Conservation (phyloP, 352 stramenopile genomes). For the Phytophthora hybrid region DNA sequence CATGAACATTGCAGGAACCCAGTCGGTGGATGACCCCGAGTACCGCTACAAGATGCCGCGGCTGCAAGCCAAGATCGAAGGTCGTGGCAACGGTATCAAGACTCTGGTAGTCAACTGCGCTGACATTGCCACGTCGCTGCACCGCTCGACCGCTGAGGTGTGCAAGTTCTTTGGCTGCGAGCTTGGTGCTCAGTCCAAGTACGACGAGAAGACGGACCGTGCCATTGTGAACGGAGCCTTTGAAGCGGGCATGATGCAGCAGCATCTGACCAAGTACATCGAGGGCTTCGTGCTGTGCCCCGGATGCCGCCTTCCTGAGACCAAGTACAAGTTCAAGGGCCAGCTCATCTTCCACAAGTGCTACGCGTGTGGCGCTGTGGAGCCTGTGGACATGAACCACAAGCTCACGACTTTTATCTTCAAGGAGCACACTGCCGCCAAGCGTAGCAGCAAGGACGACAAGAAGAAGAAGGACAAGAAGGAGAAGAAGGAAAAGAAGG, state of each 20-base stretch:
- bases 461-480: slow-evolving; percentile 90
- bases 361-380: slow-evolving; percentile 96
- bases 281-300: slow-evolving; percentile 99
- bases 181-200: slow-evolving; percentile 98
- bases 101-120: slow-evolving; percentile 98
- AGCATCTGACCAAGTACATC: slow-evolving; percentile 98
- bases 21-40: slow-evolving; percentile 92
- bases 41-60: slow-evolving; percentile 99
- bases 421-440: slow-evolving; percentile 94
- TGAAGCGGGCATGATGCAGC: slow-evolving; percentile 94
- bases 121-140: slow-evolving; percentile 93
- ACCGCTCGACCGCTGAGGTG: slow-evolving; percentile 96
- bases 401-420: slow-evolving; percentile 99
- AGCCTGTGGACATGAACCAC: slow-evolving; percentile 98
- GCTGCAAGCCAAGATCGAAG: slow-evolving; percentile 97
- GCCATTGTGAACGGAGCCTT: slow-evolving; percentile 98
- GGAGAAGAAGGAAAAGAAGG: slow-evolving; percentile 76
- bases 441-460: slow-evolving; percentile 86
- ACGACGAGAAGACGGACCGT: slow-evolving; percentile 95
- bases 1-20: slow-evolving; percentile 93
- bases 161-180: slow-evolving; percentile 99
- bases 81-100: slow-evolving; percentile 99
- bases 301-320: slow-evolving; percentile 97
- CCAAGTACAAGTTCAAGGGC: slow-evolving; percentile 99
- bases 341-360: slow-evolving; percentile 98